Conservation (phyloP, 345 rosid species). For the Nephelium lappaceum region DNA sequence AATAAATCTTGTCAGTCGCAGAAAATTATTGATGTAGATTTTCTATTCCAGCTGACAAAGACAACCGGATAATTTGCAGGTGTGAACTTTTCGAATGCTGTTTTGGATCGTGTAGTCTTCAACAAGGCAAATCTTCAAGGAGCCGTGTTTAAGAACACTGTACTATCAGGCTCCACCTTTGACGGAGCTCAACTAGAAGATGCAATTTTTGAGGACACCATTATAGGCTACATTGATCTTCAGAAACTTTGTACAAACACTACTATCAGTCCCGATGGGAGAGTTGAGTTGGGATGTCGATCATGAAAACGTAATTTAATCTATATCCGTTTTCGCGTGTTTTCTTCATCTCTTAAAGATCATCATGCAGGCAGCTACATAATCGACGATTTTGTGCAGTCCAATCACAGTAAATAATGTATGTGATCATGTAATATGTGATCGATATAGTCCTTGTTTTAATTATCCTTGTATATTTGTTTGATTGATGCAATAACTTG, state of each 20-base stretch:
- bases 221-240: conserved; percentile 72
- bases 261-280: conserved; percentile 48
- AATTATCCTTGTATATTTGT: background rate
- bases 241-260: conserved; percentile 63
- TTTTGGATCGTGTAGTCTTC: conserved; percentile 83
- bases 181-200: conserved; percentile 66
- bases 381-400: conserved; percentile 2
- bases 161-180: conserved; percentile 84
- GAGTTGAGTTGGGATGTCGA: conserved; percentile 64
- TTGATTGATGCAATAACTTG: background rate
- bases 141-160: conserved; percentile 75
- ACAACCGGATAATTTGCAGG: conserved; percentile 43
- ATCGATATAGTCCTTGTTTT: too few species aligned
- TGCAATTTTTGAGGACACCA: conserved; percentile 70
- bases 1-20: background rate
- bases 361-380: background rate
- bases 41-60: background rate
- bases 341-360: background rate
- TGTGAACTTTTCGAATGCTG: conserved; percentile 81
- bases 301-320: conserved; percentile 22
- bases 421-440: too few species aligned
- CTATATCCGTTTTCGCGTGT: background rate
- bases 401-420: background rate
- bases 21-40: background rate
- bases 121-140: conserved; percentile 76